Evolutionary conservation across 495 filamentous ascomycete species (phyloP).

Genomic region (Letharia lupina): DNA sequence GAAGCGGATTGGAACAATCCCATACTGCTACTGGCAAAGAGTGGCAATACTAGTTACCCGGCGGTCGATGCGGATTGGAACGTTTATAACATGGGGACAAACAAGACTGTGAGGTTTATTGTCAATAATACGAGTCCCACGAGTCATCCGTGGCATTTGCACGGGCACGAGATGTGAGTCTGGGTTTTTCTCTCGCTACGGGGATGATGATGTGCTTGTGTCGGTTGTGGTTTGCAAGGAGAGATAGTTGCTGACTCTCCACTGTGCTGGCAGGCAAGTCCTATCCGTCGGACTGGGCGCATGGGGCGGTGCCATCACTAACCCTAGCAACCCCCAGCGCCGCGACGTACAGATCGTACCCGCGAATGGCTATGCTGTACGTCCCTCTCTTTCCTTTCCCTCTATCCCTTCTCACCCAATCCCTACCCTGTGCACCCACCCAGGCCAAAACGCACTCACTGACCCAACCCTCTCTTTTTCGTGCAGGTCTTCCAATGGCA

Average conservation of each 20-base stretch:
- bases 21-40: constrained; percentile 28
- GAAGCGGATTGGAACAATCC: constrained; percentile 33
- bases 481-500: constrained; percentile 10
- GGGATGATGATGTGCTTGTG: neutral
- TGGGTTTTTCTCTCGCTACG: neutral
- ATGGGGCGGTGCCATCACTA: constrained; percentile 14
- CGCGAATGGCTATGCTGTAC: constrained; percentile 36
- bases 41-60: constrained; percentile 27
- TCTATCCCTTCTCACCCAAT: neutral
- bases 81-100: constrained; percentile 19
- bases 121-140: constrained; percentile 12
- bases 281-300: constrained; percentile 8
- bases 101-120: constrained; percentile 11
- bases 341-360: constrained; percentile 52
- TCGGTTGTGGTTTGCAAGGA: neutral
- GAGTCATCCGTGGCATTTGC: constrained; percentile 21
- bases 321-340: constrained; percentile 39
- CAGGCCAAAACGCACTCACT: neutral
- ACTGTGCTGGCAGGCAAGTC: constrained; percentile 2
- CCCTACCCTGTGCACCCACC: neutral
- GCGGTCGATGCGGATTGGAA: constrained; percentile 16
- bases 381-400: neutral
- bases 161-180: constrained; percentile 19
- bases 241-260: neutral
- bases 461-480: neutral